These are phyloP conservation scores for Litchi chinensis DNA, from an alignment of 345 rosid species.

Conservation along the genomic window DNA sequence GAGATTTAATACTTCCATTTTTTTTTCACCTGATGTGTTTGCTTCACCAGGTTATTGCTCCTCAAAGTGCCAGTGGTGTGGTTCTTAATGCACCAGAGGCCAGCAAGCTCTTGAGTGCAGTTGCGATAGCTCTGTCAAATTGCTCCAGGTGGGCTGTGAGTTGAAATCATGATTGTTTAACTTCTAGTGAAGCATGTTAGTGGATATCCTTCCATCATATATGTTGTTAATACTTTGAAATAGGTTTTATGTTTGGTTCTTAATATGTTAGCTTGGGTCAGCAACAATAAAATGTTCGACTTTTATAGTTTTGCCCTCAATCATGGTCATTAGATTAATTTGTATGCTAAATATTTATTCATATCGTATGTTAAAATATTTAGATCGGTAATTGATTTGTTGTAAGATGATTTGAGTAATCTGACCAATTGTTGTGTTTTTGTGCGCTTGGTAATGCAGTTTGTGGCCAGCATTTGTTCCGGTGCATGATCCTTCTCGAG, in stretches of 20 bases:
- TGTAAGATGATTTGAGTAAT: conserved; percentile 10
- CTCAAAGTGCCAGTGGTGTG: conserved; percentile 98
- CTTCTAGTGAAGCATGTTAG: conserved; percentile 14
- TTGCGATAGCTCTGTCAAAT: conserved; percentile 91
- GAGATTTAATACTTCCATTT: background rate
- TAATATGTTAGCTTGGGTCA: background rate
- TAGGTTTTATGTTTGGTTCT: conserved; percentile 1
- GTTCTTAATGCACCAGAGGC: conserved; percentile 93
- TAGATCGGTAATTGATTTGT: background rate
- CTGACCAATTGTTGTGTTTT: background rate
- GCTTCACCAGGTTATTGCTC: conserved; percentile 71
- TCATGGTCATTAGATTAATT: conserved; percentile 4
- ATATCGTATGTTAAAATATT: conserved; percentile 5
- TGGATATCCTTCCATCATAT: conserved; percentile 3
- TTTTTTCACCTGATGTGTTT: conserved; percentile 21
- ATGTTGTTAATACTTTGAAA: background rate
- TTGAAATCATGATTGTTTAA: conserved; percentile 20
- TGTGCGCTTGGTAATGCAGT: conserved; percentile 48
- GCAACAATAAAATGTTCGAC: background rate
- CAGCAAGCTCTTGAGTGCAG: conserved; percentile 89
- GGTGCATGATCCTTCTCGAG: conserved; percentile 90
- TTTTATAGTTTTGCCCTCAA: conserved; percentile 6
- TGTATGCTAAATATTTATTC: background rate
- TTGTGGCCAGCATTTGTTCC: conserved; percentile 98
- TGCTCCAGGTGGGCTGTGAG: conserved; percentile 71